Base-by-base conservation (phyloP, 108 stramenopile species). In the Cylindrotheca closterium region DNA sequence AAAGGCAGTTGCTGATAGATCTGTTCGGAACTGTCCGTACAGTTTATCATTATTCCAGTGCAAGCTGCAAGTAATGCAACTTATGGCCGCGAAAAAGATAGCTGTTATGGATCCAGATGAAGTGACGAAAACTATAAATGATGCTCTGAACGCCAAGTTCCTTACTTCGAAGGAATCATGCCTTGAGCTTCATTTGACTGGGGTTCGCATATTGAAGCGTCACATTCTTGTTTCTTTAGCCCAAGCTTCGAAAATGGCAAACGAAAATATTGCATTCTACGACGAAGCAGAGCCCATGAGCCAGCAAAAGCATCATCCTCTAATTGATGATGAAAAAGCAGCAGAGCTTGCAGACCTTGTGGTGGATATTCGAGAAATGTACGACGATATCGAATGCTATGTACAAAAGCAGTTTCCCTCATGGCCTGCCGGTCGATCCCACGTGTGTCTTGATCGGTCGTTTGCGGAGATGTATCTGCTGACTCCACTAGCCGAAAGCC, bases 21-120 rank as follows among this genome's bases (percentile, higher is more conserved):
- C 90, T 27, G 54, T 81, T 2, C 75, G 85, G 42, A 94, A 94
- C 72, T 94, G 93, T 72, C 93, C 93, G 1, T 91, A 89, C 59
- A 86, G 84, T 55, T 45, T 70, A 23, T 51, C 25, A 0, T 59
- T 91, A 48, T 79, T 79, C 60, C 74, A 68, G 34, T 28, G 47
- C 34, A 73, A 87, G 42, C 52, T 91, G 47, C 51, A 67, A 37
- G 64, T 77, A 25, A 61, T 77, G 3, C 37, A 50, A 10, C 3
- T 32, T 1, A 45, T 85, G 70, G 66, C 71, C 54, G 46, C 68
- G 34, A 42, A 64, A 42, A 53, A 65, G 25, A n/a, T 73, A 55
- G 28, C 73, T 47, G 63, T 77, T 7, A 65, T 94, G 28, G 90
- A 94, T 65, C 81, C 85, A 4, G 88, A 91, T 55, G 73, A 82